Conservation (phyloP, 106 monocot species). For the Acanthochlamys bracteata region DNA sequence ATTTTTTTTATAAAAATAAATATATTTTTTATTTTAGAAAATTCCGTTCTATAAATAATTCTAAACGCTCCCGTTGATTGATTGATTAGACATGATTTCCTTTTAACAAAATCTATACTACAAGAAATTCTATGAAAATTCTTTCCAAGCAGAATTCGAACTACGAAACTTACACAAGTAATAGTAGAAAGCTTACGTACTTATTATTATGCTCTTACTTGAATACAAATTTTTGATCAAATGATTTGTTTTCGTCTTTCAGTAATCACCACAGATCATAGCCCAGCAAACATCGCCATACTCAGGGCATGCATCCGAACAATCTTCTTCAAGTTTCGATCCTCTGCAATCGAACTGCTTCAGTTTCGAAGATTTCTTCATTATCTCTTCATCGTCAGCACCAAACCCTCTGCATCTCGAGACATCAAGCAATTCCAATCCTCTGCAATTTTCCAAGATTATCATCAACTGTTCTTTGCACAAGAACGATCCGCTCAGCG, state of each 20-base stretch:
- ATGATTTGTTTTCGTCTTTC: neutral
- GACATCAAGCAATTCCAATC: neutral
- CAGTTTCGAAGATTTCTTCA: conserved; percentile 9
- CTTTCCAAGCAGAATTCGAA: no score
- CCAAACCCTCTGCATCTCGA: conserved; percentile 9
- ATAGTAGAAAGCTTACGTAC: no score
- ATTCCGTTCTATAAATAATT: no score
- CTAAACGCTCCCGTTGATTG: no score
- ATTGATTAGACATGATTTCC: no score
- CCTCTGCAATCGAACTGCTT: conserved; percentile 9
- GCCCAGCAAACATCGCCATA: conserved; percentile 2
- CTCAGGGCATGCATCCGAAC: neutral
- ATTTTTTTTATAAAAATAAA: no score
- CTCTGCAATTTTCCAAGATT: conserved; percentile 5
- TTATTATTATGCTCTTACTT: no score
- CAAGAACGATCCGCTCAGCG: conserved; percentile 5
- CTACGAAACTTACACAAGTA: no score
- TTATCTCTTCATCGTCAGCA: conserved; percentile 13
- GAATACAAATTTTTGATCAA: no score
- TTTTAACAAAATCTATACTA: no score
- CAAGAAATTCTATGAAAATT: no score
- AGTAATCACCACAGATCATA: conserved; percentile 2
- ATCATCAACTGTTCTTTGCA: conserved; percentile 4
- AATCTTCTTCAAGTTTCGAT: neutral
- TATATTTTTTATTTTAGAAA: no score